Conservation (phyloP, 495 filamentous ascomycete species). For the Parathielavia appendiculata region DNA sequence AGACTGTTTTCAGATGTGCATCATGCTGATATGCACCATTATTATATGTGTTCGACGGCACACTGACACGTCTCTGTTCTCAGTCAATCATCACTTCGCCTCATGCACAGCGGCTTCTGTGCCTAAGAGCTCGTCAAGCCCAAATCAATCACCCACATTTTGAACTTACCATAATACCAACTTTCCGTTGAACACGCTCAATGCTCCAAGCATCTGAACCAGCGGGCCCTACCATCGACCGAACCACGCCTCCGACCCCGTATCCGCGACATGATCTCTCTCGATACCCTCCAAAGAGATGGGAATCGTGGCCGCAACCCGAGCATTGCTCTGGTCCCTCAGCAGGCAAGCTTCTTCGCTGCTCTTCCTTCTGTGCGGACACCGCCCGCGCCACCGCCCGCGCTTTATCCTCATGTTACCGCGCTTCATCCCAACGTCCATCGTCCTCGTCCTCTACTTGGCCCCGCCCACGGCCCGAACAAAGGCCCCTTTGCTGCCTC, state of each 20-base stretch:
- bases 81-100: too few species aligned
- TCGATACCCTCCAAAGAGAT: background rate
- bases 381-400: background rate
- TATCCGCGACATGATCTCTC: background rate
- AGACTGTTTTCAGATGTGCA: too few species aligned
- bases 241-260: background rate
- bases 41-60: too few species aligned
- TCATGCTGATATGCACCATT: too few species aligned
- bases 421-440: background rate
- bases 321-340: background rate
- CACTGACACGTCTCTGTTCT: too few species aligned
- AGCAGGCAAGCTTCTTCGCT: background rate
- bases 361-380: background rate
- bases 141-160: too few species aligned
- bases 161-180: background rate
- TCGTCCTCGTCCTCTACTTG: constrained; percentile 1
- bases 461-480: background rate
- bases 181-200: background rate
- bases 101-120: too few species aligned
- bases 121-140: too few species aligned
- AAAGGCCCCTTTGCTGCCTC: constrained; percentile 11
- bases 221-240: background rate
- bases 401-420: background rate
- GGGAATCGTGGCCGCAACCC: background rate
- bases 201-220: too few species aligned